Percentiles rank a stretch among this genome's conserved stretches.
Conservation (phyloP, 805 yeast genomes). For the Candida adriatica region DNA sequence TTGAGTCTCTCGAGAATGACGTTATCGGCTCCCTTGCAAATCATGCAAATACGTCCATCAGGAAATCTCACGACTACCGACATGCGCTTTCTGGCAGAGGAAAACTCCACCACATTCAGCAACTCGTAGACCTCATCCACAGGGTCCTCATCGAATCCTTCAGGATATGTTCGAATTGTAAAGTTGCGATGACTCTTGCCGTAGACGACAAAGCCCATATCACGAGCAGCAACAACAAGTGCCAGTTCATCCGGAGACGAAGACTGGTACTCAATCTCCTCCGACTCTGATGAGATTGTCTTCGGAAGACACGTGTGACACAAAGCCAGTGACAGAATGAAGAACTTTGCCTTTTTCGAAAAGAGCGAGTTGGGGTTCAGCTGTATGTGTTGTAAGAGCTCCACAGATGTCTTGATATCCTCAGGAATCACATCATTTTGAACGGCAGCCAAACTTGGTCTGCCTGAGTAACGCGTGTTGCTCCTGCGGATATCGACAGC, state of each 20-base stretch:
- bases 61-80: conserved; percentile 78
- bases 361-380: conserved; percentile 61
- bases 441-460: conserved; percentile 53
- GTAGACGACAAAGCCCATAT: conserved; percentile 81
- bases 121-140: conserved; percentile 64
- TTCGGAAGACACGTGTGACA: conserved; percentile 90
- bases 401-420: conserved; percentile 47
- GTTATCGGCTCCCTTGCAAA: conserved; percentile 96
- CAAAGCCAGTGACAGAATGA: conserved; percentile 72
- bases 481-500: conserved; percentile 36
- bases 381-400: conserved; percentile 65
- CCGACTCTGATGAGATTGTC: conserved; percentile 30
- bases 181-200: conserved; percentile 57
- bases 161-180: conserved; percentile 71
- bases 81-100: conserved; percentile 90
- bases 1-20: conserved; percentile 71
- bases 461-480: conserved; percentile 37
- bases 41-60: conserved; percentile 61
- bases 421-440: conserved; percentile 1
- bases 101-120: conserved; percentile 76
- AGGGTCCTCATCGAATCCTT: conserved; percentile 66
- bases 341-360: conserved; percentile 69
- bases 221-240: conserved; percentile 88
- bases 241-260: conserved; percentile 97
- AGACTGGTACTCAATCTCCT: conserved; percentile 73